phyloP scores from a whole-genome alignment of 305 asterid genomes.

The Solanum aculeatissimum region DNA sequence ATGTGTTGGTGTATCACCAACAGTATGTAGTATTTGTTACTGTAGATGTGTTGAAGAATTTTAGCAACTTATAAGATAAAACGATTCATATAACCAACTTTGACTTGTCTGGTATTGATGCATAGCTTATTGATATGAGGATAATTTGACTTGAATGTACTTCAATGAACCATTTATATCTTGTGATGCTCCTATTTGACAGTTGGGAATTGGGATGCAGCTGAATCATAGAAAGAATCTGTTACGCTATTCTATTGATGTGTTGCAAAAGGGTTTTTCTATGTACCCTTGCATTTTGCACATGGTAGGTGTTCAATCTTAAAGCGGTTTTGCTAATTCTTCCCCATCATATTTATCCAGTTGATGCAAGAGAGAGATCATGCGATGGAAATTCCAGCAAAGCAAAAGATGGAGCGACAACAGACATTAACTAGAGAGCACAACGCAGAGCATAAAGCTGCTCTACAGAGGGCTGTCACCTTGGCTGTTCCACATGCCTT shows the following conservation, averaged over 20 bases:
- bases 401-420: slow-evolving; percentile 80
- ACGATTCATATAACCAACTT: neutral
- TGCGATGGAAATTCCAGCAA: slow-evolving; percentile 41
- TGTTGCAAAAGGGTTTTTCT: neutral
- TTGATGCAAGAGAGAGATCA: slow-evolving; percentile 57
- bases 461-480: slow-evolving; percentile 61
- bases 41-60: neutral
- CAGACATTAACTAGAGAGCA: slow-evolving; percentile 57
- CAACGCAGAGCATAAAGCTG: slow-evolving; percentile 57
- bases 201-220: neutral
- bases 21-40: neutral
- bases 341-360: slow-evolving; percentile 16
- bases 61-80: neutral
- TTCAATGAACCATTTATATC: neutral
- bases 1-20: no score
- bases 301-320: neutral
- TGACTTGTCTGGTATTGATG: neutral
- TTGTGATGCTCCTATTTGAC: neutral
- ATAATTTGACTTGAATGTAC: neutral
- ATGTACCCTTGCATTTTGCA: neutral
- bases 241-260: neutral
- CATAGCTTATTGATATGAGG: neutral
- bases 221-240: neutral
- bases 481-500: slow-evolving; percentile 67
- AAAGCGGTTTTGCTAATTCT: neutral